Conservation (phyloP, 2,329 filamentous ascomycete genomes). For the Talaromyces sp. region DNA sequence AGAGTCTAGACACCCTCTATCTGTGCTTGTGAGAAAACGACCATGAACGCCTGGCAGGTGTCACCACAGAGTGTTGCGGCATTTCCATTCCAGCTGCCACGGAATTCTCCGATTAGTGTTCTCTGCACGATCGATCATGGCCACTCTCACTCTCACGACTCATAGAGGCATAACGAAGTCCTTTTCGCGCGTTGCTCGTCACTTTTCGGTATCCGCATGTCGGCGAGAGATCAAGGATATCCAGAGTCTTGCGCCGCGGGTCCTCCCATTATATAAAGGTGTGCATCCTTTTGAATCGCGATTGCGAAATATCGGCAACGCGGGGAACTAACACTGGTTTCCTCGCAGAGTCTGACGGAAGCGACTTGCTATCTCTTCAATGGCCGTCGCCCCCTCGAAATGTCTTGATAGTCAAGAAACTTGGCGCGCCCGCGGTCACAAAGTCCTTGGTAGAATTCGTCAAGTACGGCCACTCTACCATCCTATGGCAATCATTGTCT, state of each 20-base stretch:
- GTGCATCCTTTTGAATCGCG: slow-evolving; percentile 28
- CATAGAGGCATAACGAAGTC: slow-evolving; percentile 7
- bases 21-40: slow-evolving; percentile 5
- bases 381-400: slow-evolving; percentile 67
- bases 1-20: neutral
- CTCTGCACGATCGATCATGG: neutral
- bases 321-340: neutral
- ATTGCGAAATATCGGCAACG: too few relatives aligned
- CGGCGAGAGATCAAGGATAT: slow-evolving; percentile 43
- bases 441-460: slow-evolving; percentile 56
- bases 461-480: slow-evolving; percentile 29
- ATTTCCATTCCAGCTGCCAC: slow-evolving; percentile 5
- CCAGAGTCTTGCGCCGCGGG: slow-evolving; percentile 43
- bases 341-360: slow-evolving; percentile 49
- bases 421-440: slow-evolving; percentile 53
- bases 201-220: slow-evolving; percentile 39
- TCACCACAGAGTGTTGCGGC: slow-evolving; percentile 7
- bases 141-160: slow-evolving; percentile 4
- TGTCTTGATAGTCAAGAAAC: slow-evolving; percentile 65
- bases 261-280: slow-evolving; percentile 62
- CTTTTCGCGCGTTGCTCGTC: slow-evolving; percentile 20
- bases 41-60: neutral
- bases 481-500: neutral
- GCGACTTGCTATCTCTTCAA: slow-evolving; percentile 60
- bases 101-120: neutral